Percentiles rank a stretch among this genome's conserved stretches.
phyloP scores from a whole-genome alignment of 75 land plant genomes.

The Selaginella moellendorffii region DNA sequence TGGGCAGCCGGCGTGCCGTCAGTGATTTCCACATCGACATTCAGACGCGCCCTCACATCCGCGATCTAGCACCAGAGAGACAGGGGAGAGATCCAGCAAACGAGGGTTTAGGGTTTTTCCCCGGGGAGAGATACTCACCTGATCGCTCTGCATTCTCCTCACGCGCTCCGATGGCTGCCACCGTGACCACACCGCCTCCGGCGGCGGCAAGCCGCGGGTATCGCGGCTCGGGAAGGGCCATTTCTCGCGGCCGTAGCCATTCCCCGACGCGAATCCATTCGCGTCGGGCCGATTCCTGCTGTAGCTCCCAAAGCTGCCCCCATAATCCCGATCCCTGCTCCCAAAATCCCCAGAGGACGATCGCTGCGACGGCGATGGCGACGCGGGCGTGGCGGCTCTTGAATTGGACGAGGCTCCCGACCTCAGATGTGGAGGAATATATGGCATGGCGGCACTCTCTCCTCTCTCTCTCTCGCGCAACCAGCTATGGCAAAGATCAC shows the following conservation, averaged over 20 bases:
- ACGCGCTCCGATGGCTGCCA: conserved; percentile 71
- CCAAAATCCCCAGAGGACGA: conserved; percentile 11
- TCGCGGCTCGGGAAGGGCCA: conserved; percentile 13
- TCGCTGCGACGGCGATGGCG: neutral
- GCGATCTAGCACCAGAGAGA: too few species aligned
- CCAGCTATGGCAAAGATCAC: neutral
- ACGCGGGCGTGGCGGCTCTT: neutral
- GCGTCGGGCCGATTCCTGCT: conserved; percentile 1
- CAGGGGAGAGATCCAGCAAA: too few species aligned
- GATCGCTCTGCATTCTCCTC: conserved; percentile 30
- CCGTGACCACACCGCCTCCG: conserved; percentile 30
- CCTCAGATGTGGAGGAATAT: conserved; percentile 61
- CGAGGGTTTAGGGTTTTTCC: too few species aligned
- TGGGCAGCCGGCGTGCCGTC: conserved; percentile 39
- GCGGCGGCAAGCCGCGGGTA: conserved; percentile 11
- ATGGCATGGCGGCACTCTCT: conserved; percentile 37
- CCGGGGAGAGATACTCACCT: too few species aligned
- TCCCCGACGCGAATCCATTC: conserved; percentile 12
- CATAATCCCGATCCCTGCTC: conserved; percentile 11
- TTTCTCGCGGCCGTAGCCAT: conserved; percentile 8
- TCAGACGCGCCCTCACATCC: conserved; percentile 47
- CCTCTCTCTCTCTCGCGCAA: neutral
- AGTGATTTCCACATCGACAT: conserved; percentile 51
- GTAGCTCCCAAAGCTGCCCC: conserved; percentile 8
- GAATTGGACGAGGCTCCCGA: conserved; percentile 15